Evolutionary conservation across 1,284 basidiomycete genomes (phyloP).

Genomic region (Psilocybe mexicana): DNA sequence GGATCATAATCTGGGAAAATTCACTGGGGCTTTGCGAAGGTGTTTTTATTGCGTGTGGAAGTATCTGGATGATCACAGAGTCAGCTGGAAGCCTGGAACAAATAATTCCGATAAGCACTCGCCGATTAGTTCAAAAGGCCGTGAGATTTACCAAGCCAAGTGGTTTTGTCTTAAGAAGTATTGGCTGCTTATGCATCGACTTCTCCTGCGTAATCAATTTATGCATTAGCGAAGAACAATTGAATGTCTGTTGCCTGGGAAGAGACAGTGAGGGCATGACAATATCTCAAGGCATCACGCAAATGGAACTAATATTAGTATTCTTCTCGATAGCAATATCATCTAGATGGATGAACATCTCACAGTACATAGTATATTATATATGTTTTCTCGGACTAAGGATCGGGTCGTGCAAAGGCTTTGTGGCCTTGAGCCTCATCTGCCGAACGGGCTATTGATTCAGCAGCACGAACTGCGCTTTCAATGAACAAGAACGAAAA

Average conservation of each 20-base stretch:
- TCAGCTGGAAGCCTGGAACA: background rate
- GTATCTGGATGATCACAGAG: background rate
- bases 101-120: background rate
- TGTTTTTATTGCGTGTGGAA: background rate
- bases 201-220: too few species aligned
- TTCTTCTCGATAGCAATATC: background rate
- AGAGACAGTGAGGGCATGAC: background rate
- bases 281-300: background rate
- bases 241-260: background rate
- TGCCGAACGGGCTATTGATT: slow-evolving; percentile 30
- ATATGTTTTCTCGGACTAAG: background rate
- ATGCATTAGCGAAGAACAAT: too few species aligned
- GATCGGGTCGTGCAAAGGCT: slow-evolving; percentile 16
- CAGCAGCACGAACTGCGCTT: slow-evolving; percentile 28
- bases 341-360: background rate
- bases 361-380: slow-evolving; percentile 4
- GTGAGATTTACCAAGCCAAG: background rate
- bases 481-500: slow-evolving; percentile 26
- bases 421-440: slow-evolving; percentile 34
- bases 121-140: background rate
- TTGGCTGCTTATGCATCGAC: too few species aligned
- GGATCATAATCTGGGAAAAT: background rate
- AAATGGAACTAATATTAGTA: background rate
- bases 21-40: background rate
- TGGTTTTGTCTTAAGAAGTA: background rate